Conservation (phyloP, 148 eudicot species). For the Chenopodium quinoa region DNA sequence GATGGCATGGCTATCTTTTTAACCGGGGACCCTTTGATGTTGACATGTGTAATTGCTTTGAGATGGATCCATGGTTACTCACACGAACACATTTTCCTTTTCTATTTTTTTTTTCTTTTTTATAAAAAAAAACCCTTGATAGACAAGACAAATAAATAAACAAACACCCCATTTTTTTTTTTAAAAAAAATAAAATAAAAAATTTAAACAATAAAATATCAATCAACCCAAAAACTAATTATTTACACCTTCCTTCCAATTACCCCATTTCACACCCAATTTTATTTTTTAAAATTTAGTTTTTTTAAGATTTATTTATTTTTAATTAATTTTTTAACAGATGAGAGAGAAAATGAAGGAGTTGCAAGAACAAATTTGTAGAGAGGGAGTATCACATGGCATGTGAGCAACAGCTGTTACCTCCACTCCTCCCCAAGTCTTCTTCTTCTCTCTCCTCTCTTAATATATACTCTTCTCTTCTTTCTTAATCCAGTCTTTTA, state of each 20-base stretch:
- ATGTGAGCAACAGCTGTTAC: slow-evolving; percentile 72
- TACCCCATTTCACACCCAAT: not conserved
- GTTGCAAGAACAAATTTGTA: not conserved
- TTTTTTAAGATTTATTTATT: too few species aligned
- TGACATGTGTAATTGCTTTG: slow-evolving; percentile 25
- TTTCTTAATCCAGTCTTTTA: slow-evolving; percentile 42
- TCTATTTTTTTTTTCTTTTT: too few species aligned
- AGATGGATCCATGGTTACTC: slow-evolving; percentile 35
- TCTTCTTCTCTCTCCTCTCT: slow-evolving; percentile 4
- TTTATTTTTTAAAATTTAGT: not conserved
- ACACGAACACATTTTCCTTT: slow-evolving; percentile 31
- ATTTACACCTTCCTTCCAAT: not conserved
- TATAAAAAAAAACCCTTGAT: not conserved
- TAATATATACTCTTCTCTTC: slow-evolving; percentile 43
- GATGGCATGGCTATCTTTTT: not conserved
- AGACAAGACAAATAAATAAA: slow-evolving; percentile 21
- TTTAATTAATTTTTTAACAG: slow-evolving; percentile 2
- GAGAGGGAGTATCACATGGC: slow-evolving; percentile 64
- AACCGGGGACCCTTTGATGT: not conserved
- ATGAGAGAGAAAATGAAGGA: slow-evolving; percentile 8
- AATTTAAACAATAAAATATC: too few species aligned
- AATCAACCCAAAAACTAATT: too few species aligned
- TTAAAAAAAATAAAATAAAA: too few species aligned
- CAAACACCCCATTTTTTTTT: not conserved
- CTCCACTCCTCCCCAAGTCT: slow-evolving; percentile 24